These are phyloP conservation scores for Gossypium mustelinum DNA, from an alignment of 345 rosid species.

Conservation along the genomic window DNA sequence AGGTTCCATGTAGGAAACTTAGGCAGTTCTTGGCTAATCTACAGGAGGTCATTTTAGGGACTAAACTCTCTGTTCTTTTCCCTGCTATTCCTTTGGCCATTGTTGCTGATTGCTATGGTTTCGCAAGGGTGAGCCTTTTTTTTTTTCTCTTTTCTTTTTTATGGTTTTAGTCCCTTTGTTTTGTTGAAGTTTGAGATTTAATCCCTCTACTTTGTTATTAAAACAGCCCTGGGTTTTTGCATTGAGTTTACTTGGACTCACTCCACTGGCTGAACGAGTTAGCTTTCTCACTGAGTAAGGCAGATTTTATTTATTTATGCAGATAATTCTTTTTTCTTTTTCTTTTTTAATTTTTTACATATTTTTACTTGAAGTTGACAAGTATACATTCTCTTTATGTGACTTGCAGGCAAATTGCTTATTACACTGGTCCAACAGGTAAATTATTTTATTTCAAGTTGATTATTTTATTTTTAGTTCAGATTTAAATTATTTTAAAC, in stretches of 20 bases:
- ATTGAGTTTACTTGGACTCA: conserved; percentile 74
- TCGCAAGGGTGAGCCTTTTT: conserved; percentile 47
- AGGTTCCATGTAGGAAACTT: conserved; percentile 46
- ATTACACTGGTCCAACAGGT: conserved; percentile 91
- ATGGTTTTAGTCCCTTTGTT: neutral
- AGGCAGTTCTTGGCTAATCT: conserved; percentile 51
- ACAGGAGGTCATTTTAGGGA: conserved; percentile 83
- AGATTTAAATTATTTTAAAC: neutral
- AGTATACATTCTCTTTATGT: no score
- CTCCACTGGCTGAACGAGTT: conserved; percentile 89
- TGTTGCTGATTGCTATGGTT: conserved; percentile 43
- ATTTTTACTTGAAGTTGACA: neutral
- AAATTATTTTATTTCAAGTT: conserved; percentile 2
- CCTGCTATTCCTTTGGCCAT: conserved; percentile 76
- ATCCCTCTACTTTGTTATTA: neutral
- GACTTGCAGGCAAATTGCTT: conserved; percentile 77
- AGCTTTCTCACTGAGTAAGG: conserved; percentile 95
- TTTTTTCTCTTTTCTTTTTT: neutral
- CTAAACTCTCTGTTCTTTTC: conserved; percentile 73
- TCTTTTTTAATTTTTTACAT: neutral
- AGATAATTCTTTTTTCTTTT: neutral
- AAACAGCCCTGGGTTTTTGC: conserved; percentile 79
- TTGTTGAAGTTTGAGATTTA: no score
- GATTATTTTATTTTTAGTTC: neutral
- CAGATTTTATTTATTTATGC: neutral